Evolutionary conservation across 2,329 filamentous ascomycete genomes (phyloP), one percentile per base, ranked within the genome.

Genomic region (Aspergillus ochraceus): DNA sequence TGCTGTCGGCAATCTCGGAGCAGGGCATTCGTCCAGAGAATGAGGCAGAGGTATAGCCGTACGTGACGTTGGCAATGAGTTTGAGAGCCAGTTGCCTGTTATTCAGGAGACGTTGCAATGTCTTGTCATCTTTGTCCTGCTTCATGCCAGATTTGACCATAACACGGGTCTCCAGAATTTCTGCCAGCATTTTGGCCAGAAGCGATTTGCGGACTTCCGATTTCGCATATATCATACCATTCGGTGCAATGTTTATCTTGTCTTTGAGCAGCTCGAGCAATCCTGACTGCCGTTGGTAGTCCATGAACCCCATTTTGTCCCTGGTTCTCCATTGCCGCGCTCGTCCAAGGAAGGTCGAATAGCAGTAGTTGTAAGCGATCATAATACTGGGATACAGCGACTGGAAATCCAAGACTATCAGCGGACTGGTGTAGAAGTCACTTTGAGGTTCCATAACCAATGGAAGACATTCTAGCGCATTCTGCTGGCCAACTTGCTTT

Each of bases 81-180:
- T 99, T 99, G 26, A 99, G 83, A 0, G 95, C 95, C 3, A 99
- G 81, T 69, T 99, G 95, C 70, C 95, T 84, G 74, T 97, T 97
- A 78, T 99, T 96, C 19, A 98, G 81, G 12, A 98, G 84, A 62
- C 90, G 88, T 69, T 98, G 94, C 17, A 98, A 78, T 0, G 86
- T 85, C 73, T 87, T 93, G 77, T 98, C 93, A 58, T 94, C 88
- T 73, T 93, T 95, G 76, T 97, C 92, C 60, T 87, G 82, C 73
- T 97, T 97, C 94, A 99, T 97, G 12, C 94, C 93, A 67, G 88
- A 91, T 77, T 99, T 99, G 60, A 99, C 90, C 95, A 99, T 99
- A 39, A 98, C 89, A 62, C 95, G 86, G 6, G 95, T 98, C 76
- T 98, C 94, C 12, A 99, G 82, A 24, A 99, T 96, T 76, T 99